Base-by-base conservation (phyloP, 768 basidiomycete genomes). In the Hygrocybe coccinea region DNA sequence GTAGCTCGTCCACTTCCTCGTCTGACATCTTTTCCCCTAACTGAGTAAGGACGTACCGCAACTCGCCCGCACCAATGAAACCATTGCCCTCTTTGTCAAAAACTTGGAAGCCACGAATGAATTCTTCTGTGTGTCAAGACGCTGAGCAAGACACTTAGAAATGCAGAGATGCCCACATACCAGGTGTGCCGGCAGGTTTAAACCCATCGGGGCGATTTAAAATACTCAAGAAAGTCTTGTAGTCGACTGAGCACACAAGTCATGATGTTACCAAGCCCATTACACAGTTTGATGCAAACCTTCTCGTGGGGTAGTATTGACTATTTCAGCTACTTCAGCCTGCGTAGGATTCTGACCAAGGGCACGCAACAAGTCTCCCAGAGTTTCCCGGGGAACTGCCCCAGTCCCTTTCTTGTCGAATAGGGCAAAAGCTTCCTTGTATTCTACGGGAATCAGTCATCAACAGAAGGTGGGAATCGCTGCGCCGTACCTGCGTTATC, bases 301-400 rank as follows among this genome's bases (percentile, higher is more conserved):
- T 55, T 95, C 89, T 56, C 84, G 76, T 14, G 91, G 91, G 2
- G 91, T 85, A 12, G 73, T 68, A 4, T 77, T 73, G 25, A 89
- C 81, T 60, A 98, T 84, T 17, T 92, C 88, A 8, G 83, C 81
- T 3, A 98, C 94, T 71, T 99, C 95, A n/a, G 89, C 86, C 69
- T 98, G 97, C 0, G 95, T 98, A n/a, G 97, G 97, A 69, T 99
- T 99, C 76, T 98, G 97, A 2, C 97, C 97, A 2, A 99, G 76
- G 0, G 93, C 93, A 43, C 97, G 83, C 14, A 99, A 74, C 9
- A 99, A 82, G 69, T 98, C 95, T 8, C 97, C 97, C 1, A 99
- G 75, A 0, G 86, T 87, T 58, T 94, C 89, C 2, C 89, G 76
- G 0, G 94, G 89, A 29, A 99, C 91, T 12, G 88, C 80, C 14